These are phyloP conservation scores for Thielaviopsis musarum DNA, from an alignment of 2,329 filamentous ascomycete species.

Conservation along the genomic window DNA sequence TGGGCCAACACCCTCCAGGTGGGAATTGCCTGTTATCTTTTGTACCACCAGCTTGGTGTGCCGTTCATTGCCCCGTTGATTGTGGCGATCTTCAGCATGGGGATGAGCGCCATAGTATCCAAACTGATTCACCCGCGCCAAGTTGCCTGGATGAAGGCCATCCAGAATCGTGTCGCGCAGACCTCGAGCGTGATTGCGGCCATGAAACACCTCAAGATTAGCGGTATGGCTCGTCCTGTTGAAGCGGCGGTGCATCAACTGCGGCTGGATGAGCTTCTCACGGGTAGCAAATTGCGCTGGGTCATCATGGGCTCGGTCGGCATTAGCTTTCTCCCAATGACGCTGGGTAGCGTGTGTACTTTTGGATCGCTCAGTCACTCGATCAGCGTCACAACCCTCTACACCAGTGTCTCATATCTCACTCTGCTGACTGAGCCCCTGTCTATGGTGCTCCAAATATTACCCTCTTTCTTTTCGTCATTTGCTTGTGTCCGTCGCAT, in stretches of 20 bases:
- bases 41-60: conserved; percentile 28
- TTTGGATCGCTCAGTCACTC: conserved; percentile 18
- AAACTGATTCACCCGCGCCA: conserved; percentile 16
- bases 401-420: conserved; percentile 20
- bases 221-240: conserved; percentile 12
- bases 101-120: conserved; percentile 7
- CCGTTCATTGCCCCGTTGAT: conserved; percentile 31
- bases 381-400: conserved; percentile 20
- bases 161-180: conserved; percentile 20
- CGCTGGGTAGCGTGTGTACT: conserved; percentile 20
- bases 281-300: conserved; percentile 18
- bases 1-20: conserved; percentile 27
- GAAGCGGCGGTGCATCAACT: conserved; percentile 18
- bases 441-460: conserved; percentile 13
- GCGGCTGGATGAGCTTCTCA: conserved; percentile 18
- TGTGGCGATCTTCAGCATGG: conserved; percentile 21
- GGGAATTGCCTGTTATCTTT: conserved; percentile 27
- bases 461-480: conserved; percentile 13
- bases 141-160: conserved; percentile 21
- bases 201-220: conserved; percentile 21
- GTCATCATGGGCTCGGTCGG: conserved; percentile 21
- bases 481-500: conserved; percentile 12
- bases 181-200: conserved; percentile 19
- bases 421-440: conserved; percentile 14
- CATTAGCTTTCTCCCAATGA: conserved; percentile 18